These are phyloP conservation scores for Hanseniaspora taiwanica DNA, from an alignment of 805 yeast species.

Conservation along the genomic window DNA sequence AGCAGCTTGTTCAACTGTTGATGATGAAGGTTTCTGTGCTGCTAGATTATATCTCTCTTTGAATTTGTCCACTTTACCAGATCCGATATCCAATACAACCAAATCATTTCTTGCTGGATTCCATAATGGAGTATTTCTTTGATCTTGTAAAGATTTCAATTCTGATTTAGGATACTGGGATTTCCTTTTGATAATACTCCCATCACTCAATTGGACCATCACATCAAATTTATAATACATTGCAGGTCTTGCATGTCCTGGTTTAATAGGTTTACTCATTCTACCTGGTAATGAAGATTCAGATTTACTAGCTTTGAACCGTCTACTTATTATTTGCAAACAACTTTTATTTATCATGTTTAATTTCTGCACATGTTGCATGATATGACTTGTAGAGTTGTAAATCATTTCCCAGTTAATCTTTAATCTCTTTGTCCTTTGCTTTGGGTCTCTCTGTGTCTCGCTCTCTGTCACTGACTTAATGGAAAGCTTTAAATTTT, in stretches of 20 bases:
- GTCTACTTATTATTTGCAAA: background rate
- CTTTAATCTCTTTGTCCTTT: too few species aligned
- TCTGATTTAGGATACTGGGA: slow-evolving; percentile 85
- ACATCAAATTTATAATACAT: slow-evolving; percentile 85
- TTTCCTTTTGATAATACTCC: slow-evolving; percentile 72
- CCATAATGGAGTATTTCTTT: slow-evolving; percentile 79
- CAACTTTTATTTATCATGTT: background rate
- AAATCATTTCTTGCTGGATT: slow-evolving; percentile 75
- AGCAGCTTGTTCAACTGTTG: too few species aligned
- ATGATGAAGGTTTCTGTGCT: too few species aligned
- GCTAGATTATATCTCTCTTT: slow-evolving; percentile 49
- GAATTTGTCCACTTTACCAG: slow-evolving; percentile 69
- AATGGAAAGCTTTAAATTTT: too few species aligned
- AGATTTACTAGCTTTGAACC: background rate
- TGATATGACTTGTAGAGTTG: too few species aligned
- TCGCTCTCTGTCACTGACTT: too few species aligned
- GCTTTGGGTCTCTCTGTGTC: too few species aligned
- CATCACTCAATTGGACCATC: slow-evolving; percentile 83
- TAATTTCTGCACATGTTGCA: background rate
- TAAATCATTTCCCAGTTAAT: too few species aligned
- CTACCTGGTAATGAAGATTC: slow-evolving; percentile 28
- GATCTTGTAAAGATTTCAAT: slow-evolving; percentile 74
- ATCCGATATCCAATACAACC: slow-evolving; percentile 61
- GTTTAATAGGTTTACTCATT: slow-evolving; percentile 52
- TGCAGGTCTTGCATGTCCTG: slow-evolving; percentile 89